Evolutionary conservation across 805 yeast species (phyloP), one percentile per base, ranked within the genome.

Genomic region (Pichia membranifaciens): DNA sequence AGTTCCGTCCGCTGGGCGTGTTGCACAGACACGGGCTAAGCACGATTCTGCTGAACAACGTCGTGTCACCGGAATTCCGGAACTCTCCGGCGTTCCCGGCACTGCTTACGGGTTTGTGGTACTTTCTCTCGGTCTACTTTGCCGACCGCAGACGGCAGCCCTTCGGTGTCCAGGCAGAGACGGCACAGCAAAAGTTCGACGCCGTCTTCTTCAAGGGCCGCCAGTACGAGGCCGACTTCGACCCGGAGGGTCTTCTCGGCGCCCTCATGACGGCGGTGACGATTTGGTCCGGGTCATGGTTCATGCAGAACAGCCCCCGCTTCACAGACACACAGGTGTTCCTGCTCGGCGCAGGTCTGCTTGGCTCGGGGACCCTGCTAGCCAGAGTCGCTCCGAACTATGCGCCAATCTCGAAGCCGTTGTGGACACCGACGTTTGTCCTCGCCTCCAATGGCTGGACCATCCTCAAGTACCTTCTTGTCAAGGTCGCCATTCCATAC

Each of bases 221-320:
- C 23, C 48, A 58, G 38, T 64, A 64, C 50, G 49, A 53, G 8
- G 49, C 53, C 2, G 56, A 53, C 32, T 62, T 57, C 44, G 71
- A 67, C 42, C 71, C 71, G 1, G 71, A 67, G 46, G 71, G 70
- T 3, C 44, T 64, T n/a, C 54, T 68, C 16, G 69, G 70, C 4
- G 51, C 63, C 7, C 46, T 67, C 10, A 63, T 58, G 55, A 64
- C 69, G 5, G 52, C 70, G 0, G 60, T 65, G 1, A 58, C 69
- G 7, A 56, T 67, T 55, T 68, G 69, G 69, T 48, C 60, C 22
- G 72, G 71, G 1, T 55, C 49, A 25, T 65, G 66, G 66, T 63
- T 56, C 43, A 53, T 52, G 18, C 39, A 17, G 39, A 46, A 9
- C 54, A 54, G 29, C 45, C 7, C 15, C 15, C 8, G 52, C 15